These are phyloP conservation scores for Bocquillonia castaneifolia DNA, from an alignment of 441 rosid species.

Conservation along the genomic window DNA sequence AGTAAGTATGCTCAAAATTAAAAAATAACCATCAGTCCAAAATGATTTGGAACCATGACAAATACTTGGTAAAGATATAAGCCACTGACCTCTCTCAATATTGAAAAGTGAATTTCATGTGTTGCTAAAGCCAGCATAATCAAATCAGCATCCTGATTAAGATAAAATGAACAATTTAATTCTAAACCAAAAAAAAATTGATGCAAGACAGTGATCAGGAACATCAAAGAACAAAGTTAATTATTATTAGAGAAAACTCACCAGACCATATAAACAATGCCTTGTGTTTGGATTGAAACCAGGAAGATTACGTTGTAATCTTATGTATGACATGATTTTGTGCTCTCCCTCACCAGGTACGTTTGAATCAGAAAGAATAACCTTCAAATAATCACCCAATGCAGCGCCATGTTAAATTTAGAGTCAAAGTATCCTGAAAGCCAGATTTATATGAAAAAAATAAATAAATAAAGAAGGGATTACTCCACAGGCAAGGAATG, in stretches of 20 bases:
- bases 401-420: conserved; percentile 57
- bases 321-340: conserved; percentile 90
- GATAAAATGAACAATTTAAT: conserved; percentile 12
- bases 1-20: not conserved
- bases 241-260: conserved; percentile 30
- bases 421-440: conserved; percentile 51
- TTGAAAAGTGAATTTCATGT: conserved; percentile 96
- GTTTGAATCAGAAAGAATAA: conserved; percentile 94
- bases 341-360: conserved; percentile 99
- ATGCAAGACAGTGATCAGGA: not conserved
- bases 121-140: conserved; percentile 94
- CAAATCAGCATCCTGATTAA: conserved; percentile 88
- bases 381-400: conserved; percentile 75
- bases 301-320: conserved; percentile 71
- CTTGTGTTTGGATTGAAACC: conserved; percentile 88
- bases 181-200: not conserved
- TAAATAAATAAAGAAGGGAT: conserved; percentile 37
- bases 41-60: conserved; percentile 12
- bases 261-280: conserved; percentile 92
- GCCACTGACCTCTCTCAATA: conserved; percentile 78
- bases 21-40: not conserved
- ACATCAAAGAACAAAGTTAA: not conserved
- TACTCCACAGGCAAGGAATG: conserved; percentile 45
- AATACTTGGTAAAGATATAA: conserved; percentile 8
- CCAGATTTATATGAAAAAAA: conserved; percentile 29